A percentile compares a stretch with the other conserved stretches of the same genome.
These are phyloP conservation scores for Solanum hybrid DNA, from an alignment of 305 asterid species.

Conservation along the genomic window DNA sequence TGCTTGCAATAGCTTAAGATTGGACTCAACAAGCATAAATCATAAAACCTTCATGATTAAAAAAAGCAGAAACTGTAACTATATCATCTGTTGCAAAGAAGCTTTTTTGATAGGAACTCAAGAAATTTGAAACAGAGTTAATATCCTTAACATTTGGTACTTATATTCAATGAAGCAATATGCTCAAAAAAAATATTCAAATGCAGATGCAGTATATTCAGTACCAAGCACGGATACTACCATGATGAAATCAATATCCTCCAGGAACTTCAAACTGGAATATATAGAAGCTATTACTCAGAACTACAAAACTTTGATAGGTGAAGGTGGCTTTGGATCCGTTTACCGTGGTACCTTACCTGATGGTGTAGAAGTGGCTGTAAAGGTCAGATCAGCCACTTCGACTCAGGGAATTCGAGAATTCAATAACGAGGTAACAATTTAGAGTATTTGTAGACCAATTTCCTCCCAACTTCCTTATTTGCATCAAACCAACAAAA, in stretches of 20 bases:
- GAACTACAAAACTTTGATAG: constrained; percentile 64
- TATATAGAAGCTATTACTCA: constrained; percentile 54
- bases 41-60: neutral
- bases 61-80: neutral
- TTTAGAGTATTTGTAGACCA: neutral
- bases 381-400: constrained; percentile 82
- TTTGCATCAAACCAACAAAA: neutral
- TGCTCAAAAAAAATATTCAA: neutral
- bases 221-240: constrained; percentile 51
- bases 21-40: neutral
- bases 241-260: constrained; percentile 36
- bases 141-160: neutral
- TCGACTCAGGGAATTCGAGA: constrained; percentile 90
- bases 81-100: neutral
- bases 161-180: neutral
- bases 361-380: constrained; percentile 87
- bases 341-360: constrained; percentile 69
- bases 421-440: constrained; percentile 65
- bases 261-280: constrained; percentile 44
- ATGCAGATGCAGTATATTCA: constrained; percentile 76
- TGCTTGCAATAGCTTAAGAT: neutral
- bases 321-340: constrained; percentile 90
- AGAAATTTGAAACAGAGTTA: neutral
- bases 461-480: neutral
- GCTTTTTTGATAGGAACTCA: neutral